These are phyloP conservation scores for Russula sp. DNA, from an alignment of 768 basidiomycete species.

Conservation along the genomic window DNA sequence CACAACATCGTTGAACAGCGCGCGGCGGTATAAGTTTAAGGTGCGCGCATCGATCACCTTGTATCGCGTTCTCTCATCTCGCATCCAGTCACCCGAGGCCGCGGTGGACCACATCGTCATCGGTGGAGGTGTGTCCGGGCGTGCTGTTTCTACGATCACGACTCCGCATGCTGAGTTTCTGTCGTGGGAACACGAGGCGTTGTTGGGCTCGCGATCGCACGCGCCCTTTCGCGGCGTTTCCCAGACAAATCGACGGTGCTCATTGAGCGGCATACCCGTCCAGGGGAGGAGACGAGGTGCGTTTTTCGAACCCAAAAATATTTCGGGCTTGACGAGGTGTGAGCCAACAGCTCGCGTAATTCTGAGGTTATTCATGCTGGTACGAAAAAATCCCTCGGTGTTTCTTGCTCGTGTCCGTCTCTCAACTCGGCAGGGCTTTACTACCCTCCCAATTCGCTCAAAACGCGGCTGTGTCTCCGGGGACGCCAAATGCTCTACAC, in stretches of 20 bases:
- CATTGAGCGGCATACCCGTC: constrained; percentile 66
- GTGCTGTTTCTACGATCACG: neutral
- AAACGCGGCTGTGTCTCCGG: constrained; percentile 79
- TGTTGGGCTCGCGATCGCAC: constrained; percentile 82
- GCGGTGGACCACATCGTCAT: constrained; percentile 80
- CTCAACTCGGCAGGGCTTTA: constrained; percentile 55
- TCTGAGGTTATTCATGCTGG: constrained; percentile 95
- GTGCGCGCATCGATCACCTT: constrained; percentile 29
- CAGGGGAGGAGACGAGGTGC: constrained; percentile 86
- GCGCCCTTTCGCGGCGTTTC: constrained; percentile 58
- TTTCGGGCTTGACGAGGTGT: constrained; percentile 2
- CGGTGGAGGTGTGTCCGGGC: constrained; percentile 63
- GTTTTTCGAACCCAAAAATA: neutral
- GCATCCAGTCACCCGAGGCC: constrained; percentile 52
- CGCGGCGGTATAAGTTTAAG: constrained; percentile 56
- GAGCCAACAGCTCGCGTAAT: constrained; percentile 66
- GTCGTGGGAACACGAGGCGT: constrained; percentile 44
- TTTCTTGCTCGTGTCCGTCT: neutral
- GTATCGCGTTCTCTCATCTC: constrained; percentile 4
- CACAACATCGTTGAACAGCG: constrained; percentile 54
- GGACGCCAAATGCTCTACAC: constrained; percentile 82
- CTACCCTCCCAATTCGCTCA: constrained; percentile 77
- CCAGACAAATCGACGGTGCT: constrained; percentile 69
- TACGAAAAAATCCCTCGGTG: constrained; percentile 26
- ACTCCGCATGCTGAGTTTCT: neutral